Conservation (phyloP, 169 alveolate species). For the Perkinsus marinus region DNA sequence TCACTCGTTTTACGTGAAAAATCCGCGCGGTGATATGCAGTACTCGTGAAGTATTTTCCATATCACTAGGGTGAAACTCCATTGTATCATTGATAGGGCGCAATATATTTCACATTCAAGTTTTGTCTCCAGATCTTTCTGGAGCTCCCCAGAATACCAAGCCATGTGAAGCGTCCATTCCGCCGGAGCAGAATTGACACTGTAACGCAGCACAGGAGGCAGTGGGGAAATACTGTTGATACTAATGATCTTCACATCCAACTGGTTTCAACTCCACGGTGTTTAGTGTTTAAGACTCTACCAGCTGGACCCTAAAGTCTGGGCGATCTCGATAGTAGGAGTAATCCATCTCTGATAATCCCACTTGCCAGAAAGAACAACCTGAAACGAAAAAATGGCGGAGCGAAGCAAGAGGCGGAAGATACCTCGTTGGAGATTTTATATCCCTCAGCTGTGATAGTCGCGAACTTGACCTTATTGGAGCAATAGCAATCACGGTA, state of each 20-base stretch:
- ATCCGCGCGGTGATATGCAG: not conserved
- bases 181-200: too few species aligned
- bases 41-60: not conserved
- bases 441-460: constrained; percentile 28
- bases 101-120: too few species aligned
- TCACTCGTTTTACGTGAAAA: not conserved
- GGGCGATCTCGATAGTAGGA: not conserved
- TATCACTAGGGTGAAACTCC: too few species aligned
- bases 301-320: not conserved
- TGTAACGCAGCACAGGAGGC: not conserved
- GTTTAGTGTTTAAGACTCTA: not conserved
- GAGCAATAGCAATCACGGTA: constrained; percentile 50
- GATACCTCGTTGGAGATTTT: not conserved
- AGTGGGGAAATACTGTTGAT: not conserved
- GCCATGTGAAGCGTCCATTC: too few species aligned
- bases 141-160: too few species aligned
- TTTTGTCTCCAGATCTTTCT: too few species aligned
- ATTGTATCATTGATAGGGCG: too few species aligned
- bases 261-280: too few species aligned
- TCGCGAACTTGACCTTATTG: constrained; percentile 42
- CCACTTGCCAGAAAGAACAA: not conserved
- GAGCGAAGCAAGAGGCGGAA: not conserved
- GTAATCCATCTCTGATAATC: not conserved
- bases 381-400: not conserved
- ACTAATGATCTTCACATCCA: not conserved